A percentile compares a stretch with the other conserved stretches of the same genome.
phyloP scores from a whole-genome alignment of 2,329 filamentous ascomycete genomes.

The Fusarium transvaalense region DNA sequence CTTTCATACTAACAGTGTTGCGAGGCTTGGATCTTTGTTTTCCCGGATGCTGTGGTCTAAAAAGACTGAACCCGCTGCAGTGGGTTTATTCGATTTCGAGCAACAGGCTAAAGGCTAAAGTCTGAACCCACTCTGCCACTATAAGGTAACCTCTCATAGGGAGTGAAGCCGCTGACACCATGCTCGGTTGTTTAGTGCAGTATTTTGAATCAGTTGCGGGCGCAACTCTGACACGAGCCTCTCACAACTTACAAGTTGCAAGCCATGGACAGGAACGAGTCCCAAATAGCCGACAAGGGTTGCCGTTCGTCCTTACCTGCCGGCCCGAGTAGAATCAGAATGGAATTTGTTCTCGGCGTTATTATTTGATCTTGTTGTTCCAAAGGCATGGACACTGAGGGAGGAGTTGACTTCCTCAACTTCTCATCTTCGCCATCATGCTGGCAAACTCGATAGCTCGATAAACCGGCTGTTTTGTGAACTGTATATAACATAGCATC shows the following conservation, averaged over 20 bases:
- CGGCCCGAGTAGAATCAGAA: constrained; percentile 26
- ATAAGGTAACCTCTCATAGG: constrained; percentile 9
- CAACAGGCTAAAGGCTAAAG: constrained; percentile 34
- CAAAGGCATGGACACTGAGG: not conserved
- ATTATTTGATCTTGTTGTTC: constrained; percentile 18
- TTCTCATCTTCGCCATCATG: not conserved
- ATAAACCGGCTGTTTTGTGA: not conserved
- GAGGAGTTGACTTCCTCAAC: constrained; percentile 2
- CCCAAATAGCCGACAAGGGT: constrained; percentile 31
- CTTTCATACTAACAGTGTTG: constrained; percentile 6
- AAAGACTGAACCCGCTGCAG: constrained; percentile 5
- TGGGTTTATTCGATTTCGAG: constrained; percentile 18
- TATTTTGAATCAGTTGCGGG: constrained; percentile 48
- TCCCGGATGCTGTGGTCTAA: constrained; percentile 16
- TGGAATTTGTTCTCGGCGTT: constrained; percentile 22
- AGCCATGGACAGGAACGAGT: constrained; percentile 37
- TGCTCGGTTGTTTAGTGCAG: constrained; percentile 42
- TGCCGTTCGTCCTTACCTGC: constrained; percentile 23
- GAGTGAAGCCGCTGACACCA: constrained; percentile 45
- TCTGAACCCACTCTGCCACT: constrained; percentile 30
- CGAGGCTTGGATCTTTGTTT: constrained; percentile 37
- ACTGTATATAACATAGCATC: not conserved
- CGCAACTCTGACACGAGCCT: constrained; percentile 45
- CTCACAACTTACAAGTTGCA: constrained; percentile 33
- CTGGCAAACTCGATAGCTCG: not conserved